phyloP scores from a whole-genome alignment of 305 asterid genomes.

The Andrographis paniculata region DNA sequence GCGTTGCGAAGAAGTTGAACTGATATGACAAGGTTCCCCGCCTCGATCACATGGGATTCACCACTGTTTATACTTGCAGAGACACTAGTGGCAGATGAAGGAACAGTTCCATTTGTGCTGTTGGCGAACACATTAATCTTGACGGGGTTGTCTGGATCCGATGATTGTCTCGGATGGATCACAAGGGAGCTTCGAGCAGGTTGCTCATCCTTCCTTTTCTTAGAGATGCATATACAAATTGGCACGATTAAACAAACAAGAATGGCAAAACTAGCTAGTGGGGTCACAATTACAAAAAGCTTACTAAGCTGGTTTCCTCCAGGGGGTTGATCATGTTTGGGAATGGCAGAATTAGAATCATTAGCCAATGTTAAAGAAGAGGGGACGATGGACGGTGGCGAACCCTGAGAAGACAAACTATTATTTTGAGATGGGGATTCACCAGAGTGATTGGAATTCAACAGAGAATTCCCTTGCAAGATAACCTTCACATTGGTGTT shows the following conservation, averaged over 20 bases:
- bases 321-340: no score
- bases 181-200: constrained; percentile 19
- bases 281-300: constrained; percentile 3
- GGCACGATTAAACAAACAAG: constrained; percentile 22
- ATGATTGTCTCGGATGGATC: constrained; percentile 40
- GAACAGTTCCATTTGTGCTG: background rate
- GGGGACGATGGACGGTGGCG: background rate
- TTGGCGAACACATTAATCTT: background rate
- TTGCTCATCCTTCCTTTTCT: constrained; percentile 24
- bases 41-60: background rate
- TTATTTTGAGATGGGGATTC: background rate
- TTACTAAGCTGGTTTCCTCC: no score
- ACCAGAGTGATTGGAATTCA: background rate
- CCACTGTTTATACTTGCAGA: background rate
- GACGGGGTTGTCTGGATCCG: constrained; percentile 18
- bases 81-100: background rate
- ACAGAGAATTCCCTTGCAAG: background rate
- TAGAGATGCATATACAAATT: constrained; percentile 24
- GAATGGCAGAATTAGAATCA: no score
- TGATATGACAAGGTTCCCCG: background rate
- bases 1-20: background rate
- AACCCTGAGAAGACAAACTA: background rate
- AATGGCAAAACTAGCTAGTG: constrained; percentile 22
- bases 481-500: background rate
- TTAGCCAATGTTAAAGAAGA: no score